These are phyloP conservation scores for Fusarium gaditjirri DNA, from an alignment of 2,329 filamentous ascomycete species.

Conservation along the genomic window DNA sequence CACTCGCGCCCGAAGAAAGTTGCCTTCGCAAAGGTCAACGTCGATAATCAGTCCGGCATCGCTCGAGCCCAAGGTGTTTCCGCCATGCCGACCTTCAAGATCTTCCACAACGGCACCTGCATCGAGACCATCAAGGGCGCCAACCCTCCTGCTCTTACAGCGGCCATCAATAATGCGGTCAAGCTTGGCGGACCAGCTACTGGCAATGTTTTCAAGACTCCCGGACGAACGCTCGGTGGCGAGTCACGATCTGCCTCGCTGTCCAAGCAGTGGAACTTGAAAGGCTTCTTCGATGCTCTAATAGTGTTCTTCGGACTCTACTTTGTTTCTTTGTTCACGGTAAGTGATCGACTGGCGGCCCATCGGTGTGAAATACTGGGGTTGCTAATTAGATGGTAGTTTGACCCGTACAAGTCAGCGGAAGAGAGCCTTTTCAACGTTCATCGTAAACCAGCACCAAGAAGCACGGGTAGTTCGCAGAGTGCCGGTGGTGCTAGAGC, in stretches of 20 bases:
- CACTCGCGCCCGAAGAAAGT: conserved; percentile 84
- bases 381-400: conserved; percentile 52
- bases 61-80: conserved; percentile 81
- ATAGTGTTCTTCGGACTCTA: conserved; percentile 70
- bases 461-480: conserved; percentile 42
- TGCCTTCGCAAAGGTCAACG: conserved; percentile 92
- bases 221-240: conserved; percentile 68
- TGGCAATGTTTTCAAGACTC: conserved; percentile 62
- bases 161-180: conserved; percentile 77
- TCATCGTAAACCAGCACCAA: conserved; percentile 49
- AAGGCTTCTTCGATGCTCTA: conserved; percentile 60
- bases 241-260: conserved; percentile 30
- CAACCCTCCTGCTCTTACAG: conserved; percentile 78
- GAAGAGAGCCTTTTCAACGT: conserved; percentile 69
- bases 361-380: not conserved
- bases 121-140: conserved; percentile 84
- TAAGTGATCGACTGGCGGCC: conserved; percentile 48
- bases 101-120: conserved; percentile 81
- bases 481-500: conserved; percentile 40
- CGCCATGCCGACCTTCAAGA: conserved; percentile 94
- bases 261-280: conserved; percentile 48
- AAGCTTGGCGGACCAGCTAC: conserved; percentile 60
- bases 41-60: conserved; percentile 83
- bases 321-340: conserved; percentile 69
- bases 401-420: conserved; percentile 71